Evolutionary conservation across 805 yeast genomes (phyloP).

Genomic region (Yamadazyma sp.): DNA sequence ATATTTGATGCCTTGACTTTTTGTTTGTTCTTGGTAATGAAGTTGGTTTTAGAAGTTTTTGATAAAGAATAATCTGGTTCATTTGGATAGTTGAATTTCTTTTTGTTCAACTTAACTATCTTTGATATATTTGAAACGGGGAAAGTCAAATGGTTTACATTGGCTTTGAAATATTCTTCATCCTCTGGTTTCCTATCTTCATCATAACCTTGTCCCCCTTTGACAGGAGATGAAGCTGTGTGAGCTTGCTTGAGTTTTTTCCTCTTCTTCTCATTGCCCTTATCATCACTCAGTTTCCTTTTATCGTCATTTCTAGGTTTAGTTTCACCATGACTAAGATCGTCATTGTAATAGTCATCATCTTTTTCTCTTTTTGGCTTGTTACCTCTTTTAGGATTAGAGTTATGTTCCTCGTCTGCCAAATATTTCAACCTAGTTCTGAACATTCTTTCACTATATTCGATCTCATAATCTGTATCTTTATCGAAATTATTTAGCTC

Average conservation of each 20-base stretch:
- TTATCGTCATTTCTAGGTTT: slow-evolving; percentile 5
- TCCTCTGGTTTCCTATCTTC: slow-evolving; percentile 1
- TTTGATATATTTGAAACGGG: slow-evolving; percentile 22
- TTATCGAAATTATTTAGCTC: slow-evolving; percentile 33
- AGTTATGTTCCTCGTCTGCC: slow-evolving; percentile 36
- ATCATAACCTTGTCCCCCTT: neutral
- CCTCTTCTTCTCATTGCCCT: slow-evolving; percentile 5
- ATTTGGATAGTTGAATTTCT: slow-evolving; percentile 2
- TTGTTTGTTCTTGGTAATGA: slow-evolving; percentile 18
- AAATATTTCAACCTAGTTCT: slow-evolving; percentile 37
- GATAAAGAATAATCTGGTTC: slow-evolving; percentile 2
- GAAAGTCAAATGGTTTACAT: slow-evolving; percentile 15
- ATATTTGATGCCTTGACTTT: slow-evolving; percentile 19
- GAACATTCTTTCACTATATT: slow-evolving; percentile 48
- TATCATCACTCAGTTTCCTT: slow-evolving; percentile 2
- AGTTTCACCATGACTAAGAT: neutral
- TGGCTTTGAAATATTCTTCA: slow-evolving; percentile 4
- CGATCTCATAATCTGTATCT: slow-evolving; percentile 48
- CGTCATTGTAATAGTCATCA: slow-evolving; percentile 8
- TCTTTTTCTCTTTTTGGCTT: slow-evolving; percentile 24
- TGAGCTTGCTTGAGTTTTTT: slow-evolving; percentile 1
- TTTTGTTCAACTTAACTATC: slow-evolving; percentile 9
- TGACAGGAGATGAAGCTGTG: neutral
- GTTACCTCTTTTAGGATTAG: slow-evolving; percentile 30
- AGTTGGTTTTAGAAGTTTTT: neutral